Conservation (phyloP, 352 stramenopile species). For the Globisporangium paddicum region DNA sequence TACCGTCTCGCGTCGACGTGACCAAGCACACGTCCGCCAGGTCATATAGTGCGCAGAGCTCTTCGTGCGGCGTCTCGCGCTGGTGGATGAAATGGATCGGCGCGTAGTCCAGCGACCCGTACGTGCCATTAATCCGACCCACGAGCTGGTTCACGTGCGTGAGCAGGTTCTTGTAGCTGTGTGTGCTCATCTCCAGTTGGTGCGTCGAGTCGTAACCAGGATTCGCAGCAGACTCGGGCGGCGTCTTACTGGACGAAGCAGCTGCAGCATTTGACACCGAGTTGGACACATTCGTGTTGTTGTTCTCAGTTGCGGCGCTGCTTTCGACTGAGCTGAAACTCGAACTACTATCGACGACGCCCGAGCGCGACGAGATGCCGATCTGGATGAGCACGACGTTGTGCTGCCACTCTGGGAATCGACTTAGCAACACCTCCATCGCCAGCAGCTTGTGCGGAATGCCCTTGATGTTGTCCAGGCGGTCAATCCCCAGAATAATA, state of each 20-base stretch:
- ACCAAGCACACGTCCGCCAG: slow-evolving; percentile 87
- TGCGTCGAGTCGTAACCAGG: slow-evolving; percentile 34
- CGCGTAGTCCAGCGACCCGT: slow-evolving; percentile 82
- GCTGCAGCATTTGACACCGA: neutral
- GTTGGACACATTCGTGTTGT: neutral
- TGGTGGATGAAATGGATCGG: slow-evolving; percentile 92
- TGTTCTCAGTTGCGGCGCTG: slow-evolving; percentile 10
- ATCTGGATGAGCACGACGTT: slow-evolving; percentile 96
- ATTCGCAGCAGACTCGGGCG: slow-evolving; percentile 5
- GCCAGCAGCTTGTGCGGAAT: slow-evolving; percentile 87
- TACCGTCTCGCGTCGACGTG: slow-evolving; percentile 85
- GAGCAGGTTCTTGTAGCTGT: slow-evolving; percentile 64
- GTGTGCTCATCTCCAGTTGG: slow-evolving; percentile 75
- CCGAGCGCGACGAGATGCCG: slow-evolving; percentile 88
- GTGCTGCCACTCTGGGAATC: slow-evolving; percentile 90
- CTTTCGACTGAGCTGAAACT: neutral
- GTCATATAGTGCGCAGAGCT: slow-evolving; percentile 88
- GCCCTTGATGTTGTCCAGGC: slow-evolving; percentile 88
- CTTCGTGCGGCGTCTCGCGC: slow-evolving; percentile 64
- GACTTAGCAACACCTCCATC: slow-evolving; percentile 81
- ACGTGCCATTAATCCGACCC: slow-evolving; percentile 86
- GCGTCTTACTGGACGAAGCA: neutral
- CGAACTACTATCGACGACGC: slow-evolving; percentile 27
- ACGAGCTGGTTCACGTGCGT: slow-evolving; percentile 88
- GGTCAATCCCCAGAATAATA: slow-evolving; percentile 81